Evolutionary conservation across 768 basidiomycete genomes (phyloP), one percentile per base, ranked within the genome.

Genomic region (Mycena latifolia): DNA sequence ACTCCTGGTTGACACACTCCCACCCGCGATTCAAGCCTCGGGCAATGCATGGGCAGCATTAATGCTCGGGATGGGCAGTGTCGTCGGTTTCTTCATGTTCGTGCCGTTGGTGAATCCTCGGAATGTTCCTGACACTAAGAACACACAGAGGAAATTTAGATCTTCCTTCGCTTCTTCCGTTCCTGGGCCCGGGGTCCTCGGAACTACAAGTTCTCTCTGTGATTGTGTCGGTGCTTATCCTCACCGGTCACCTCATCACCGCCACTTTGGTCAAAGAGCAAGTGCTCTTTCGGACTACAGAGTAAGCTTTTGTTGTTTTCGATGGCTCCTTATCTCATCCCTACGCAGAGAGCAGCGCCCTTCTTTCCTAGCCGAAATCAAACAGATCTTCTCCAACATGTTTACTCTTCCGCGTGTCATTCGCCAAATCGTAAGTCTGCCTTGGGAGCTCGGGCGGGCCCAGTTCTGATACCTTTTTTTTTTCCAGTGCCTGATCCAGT

Each of bases 21-120:
- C 95, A 0, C 80, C 92, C 0, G 75, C 85, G 1, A 82, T 88
- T 27, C 96, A 99, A 76, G 89, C 95, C 8, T 81, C 86, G 11
- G 96, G 93, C 0, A 98, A 96, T 74, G 96, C 96, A 0, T 99
- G 96, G 96, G 96, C 95, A 0, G 94, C 93, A 0, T 82, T 92
- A n/a, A 96, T 98, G 94, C 80, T 92, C 48, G 94, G 93, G 1
- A 72, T 96, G 28, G 96, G 96, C 14, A 89, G 92, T 60, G 90
- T 97, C 0, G 81, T 89, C 2, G 96, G 95, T 0, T 97, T 96
- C 77, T 97, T 93, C 73, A 83, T 94, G 95, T 96, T 70, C 70
- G 93, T 82, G n/a, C 50, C 39, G 43, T 29, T 24, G n/a, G 17
- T 59, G 37, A 18, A 5, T 2, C 56, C 27, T 12, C 31, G 27